Evolutionary conservation across 169 alveolate species (phyloP), one percentile per base, ranked within the genome.

Genomic region (Eimeria praecox): DNA sequence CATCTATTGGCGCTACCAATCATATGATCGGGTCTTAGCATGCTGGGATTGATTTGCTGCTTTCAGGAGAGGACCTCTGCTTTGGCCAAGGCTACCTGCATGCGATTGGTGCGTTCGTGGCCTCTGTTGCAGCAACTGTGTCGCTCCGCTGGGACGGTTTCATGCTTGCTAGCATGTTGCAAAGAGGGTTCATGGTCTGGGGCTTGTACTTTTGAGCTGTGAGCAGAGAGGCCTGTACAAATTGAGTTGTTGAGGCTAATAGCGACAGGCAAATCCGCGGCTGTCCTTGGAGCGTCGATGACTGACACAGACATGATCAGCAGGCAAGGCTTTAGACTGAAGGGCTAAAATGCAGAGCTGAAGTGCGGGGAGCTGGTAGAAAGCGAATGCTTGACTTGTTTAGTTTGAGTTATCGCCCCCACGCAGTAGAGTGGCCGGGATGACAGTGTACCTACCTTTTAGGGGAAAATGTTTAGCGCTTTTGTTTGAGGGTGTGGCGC

Each of bases 281-380:
- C 89, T 27, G 89, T 78, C 66, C 89, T 78, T 78, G 89, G 89
- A 42, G 69, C 89, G 8, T 78, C 89, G 35, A 78, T 78, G 89
- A 78, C 89, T 16, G 89, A 78, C 66, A 78, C 89, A 5, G 89
- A 78, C 66, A 78, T 78, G 89, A 78, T 78, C 33, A 49, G 64
- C 59, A 78, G 89, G 89, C 40, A 64, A 0, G 75, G 35, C 14
- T 16, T 62, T 62, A 27, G 4, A 6, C 18, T 8, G 27, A 6
- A 56, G 66, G 14, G 27, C 18, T 75, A 69, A 69, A 59, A 10
- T 40, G 9, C 35, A 40, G 59, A 12, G 87, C 22, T 24, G 35
- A 40, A 59, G 38, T 24, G 80, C 24, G 27, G 66, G 66, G n/a
- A 56, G 66, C 12, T 56, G 18, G 4, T 8, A 2, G 66, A 18